Evolutionary conservation across 768 basidiomycete genomes (phyloP).

Genomic region (Leucosporidium yakuticum): DNA sequence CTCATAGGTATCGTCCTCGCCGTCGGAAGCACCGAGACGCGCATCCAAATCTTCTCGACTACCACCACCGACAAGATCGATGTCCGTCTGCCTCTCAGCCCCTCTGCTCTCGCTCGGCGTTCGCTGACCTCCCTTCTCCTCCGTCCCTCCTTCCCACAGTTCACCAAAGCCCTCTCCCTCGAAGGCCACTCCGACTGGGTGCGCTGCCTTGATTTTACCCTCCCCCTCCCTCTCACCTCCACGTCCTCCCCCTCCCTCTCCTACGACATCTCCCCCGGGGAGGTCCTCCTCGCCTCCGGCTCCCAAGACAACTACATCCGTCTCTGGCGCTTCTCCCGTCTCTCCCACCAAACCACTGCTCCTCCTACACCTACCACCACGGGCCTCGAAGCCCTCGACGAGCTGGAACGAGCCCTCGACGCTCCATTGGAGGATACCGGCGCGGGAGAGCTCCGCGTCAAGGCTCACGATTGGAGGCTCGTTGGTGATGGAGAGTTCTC

Average conservation of each 20-base stretch:
- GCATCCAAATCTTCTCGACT: constrained; percentile 69
- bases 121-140: constrained; percentile 46
- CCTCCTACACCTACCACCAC: not conserved
- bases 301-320: constrained; percentile 93
- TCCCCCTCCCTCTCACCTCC: constrained; percentile 31
- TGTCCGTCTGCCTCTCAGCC: constrained; percentile 55
- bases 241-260: not conserved
- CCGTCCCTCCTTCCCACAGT: constrained; percentile 6
- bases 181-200: constrained; percentile 95
- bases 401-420: constrained; percentile 23
- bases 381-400: constrained; percentile 33
- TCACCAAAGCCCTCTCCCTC: constrained; percentile 23
- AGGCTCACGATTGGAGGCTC: constrained; percentile 69
- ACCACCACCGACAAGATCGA: constrained; percentile 53
- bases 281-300: constrained; percentile 76
- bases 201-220: constrained; percentile 64
- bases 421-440: constrained; percentile 35
- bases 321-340: constrained; percentile 73
- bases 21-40: constrained; percentile 71
- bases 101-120: constrained; percentile 42
- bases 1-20: constrained; percentile 60
- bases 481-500: constrained; percentile 55
- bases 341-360: constrained; percentile 40
- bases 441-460: constrained; percentile 70
- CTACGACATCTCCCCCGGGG: constrained; percentile 44